Evolutionary conservation across 1,284 basidiomycete genomes (phyloP).

Genomic region (Apiotrichum mycotoxinovorans): DNA sequence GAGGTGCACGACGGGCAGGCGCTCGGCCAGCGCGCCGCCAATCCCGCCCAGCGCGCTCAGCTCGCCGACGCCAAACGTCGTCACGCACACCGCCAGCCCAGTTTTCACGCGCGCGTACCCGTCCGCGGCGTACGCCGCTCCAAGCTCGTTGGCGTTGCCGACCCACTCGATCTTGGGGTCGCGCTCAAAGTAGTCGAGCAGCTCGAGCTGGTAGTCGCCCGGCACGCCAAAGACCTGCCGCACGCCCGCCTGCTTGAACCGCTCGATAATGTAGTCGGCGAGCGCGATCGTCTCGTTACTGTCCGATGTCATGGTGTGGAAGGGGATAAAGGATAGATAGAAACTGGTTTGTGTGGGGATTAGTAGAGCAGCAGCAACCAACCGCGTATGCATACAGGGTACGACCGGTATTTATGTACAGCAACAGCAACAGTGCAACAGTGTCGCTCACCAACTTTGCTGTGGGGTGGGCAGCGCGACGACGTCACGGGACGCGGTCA

Average conservation of each 20-base stretch:
- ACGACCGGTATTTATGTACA: too few species aligned
- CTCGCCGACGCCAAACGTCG: conserved; percentile 87
- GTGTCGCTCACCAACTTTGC: too few species aligned
- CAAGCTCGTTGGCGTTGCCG: conserved; percentile 86
- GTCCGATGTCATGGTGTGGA: not conserved
- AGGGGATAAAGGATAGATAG: too few species aligned
- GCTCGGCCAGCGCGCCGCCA: conserved; percentile 63
- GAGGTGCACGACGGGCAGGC: conserved; percentile 86
- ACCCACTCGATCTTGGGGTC: conserved; percentile 77
- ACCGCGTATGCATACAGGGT: too few species aligned
- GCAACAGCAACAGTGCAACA: too few species aligned
- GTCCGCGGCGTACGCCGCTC: conserved; percentile 86
- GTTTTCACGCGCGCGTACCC: conserved; percentile 85
- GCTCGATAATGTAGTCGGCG: conserved; percentile 61
- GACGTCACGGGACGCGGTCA: too few species aligned
- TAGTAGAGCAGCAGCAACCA: too few species aligned
- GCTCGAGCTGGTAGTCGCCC: conserved; percentile 85
- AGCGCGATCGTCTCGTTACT: conserved; percentile 3
- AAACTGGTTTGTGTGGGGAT: too few species aligned
- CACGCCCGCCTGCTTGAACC: conserved; percentile 56
- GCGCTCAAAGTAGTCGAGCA: conserved; percentile 76
- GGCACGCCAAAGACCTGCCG: conserved; percentile 74
- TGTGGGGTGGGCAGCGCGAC: too few species aligned
- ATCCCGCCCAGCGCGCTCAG: conserved; percentile 57
- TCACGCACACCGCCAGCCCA: conserved; percentile 65